Conservation (phyloP, 176 grass and related monocot genomes). For the Bothriochloa decipiens region DNA sequence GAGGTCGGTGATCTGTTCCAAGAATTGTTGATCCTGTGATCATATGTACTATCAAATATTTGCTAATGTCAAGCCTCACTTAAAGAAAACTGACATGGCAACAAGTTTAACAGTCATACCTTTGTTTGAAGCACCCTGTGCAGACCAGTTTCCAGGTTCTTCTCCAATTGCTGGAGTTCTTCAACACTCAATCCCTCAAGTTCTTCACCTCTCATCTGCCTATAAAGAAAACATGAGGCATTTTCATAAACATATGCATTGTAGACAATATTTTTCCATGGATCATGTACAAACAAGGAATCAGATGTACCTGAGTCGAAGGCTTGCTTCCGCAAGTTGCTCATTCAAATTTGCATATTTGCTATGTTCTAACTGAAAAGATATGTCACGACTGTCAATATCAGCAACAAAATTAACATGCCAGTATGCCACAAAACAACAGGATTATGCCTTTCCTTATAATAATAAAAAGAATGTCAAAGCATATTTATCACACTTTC, state of each 20-base stretch:
- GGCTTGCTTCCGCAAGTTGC: slow-evolving; percentile 76
- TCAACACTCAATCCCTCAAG: slow-evolving; percentile 77
- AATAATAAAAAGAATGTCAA: not conserved
- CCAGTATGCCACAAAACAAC: not conserved
- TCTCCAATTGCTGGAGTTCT: slow-evolving; percentile 89
- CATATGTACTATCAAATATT: slow-evolving; percentile 16
- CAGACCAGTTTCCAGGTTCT: slow-evolving; percentile 77
- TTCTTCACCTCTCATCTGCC: slow-evolving; percentile 98
- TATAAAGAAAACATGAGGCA: slow-evolving; percentile 36
- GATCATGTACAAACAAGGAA: slow-evolving; percentile 23
- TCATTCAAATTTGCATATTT: slow-evolving; percentile 83
- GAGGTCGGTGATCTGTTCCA: slow-evolving; percentile 80
- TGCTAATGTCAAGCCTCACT: slow-evolving; percentile 2
- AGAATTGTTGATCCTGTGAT: slow-evolving; percentile 76
- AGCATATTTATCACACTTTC: not conserved
- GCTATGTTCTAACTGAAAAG: slow-evolving; percentile 75
- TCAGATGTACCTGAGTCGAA: slow-evolving; percentile 65
- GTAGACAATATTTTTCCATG: not conserved
- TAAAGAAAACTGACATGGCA: not conserved
- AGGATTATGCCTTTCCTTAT: not conserved
- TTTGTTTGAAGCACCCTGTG: slow-evolving; percentile 79
- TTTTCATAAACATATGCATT: slow-evolving; percentile 34
- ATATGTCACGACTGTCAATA: slow-evolving; percentile 15
- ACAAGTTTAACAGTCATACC: slow-evolving; percentile 33
- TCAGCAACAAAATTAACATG: slow-evolving; percentile 18